Base-by-base conservation (phyloP, 176 grass and related monocot genomes). In the Musa beccarii region DNA sequence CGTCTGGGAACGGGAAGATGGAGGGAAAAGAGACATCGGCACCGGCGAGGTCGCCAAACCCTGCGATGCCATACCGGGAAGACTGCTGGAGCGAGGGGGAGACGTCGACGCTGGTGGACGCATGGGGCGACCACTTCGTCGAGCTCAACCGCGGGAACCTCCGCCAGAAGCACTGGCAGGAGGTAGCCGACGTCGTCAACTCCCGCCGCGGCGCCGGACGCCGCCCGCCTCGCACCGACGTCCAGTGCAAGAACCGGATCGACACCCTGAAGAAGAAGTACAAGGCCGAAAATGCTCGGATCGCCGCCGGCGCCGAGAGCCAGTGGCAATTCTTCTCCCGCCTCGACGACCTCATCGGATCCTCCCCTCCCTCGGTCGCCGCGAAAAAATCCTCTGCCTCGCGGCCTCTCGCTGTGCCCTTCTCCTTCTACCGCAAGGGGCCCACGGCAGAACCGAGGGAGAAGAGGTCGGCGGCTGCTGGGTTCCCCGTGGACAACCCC, bases 11-110 rank as follows among this genome's bases (percentile, higher is more conserved):
- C 75, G 0, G 84, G 21, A 25, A 10, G 57, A 71, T 71, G 11
- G 89, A 79, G 0, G 82, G 68, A 0, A 78, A 74, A 3, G 73
- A 28, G 53, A 78, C 75, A 78, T 63, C 84, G 43, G 79, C 57
- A 8, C 57, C 17, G 57, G 15, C 57, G 57, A 62, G 87, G 83
- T 89, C 85, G 69, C 77, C 86, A 26, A 96, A 91, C 53, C 82
- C 89, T 9, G 91, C 86, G 73, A 77, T 96, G 83, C 93, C 93
- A 1, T 96, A 96, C 83, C 77, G 93, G 63, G 93, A 96, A 85
- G 93, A 96, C 53, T 96, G 93, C 83, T 96, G 93, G 93, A 96
- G 93, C 87, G 93, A 96, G 73, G 93, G 89, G 67, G 93, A 96
- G 89, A 96, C 89, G 52, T 84, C 79, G 3, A 89, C 93, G 69